These are phyloP conservation scores for Neurospora intermedia DNA, from an alignment of 495 filamentous ascomycete species.

Conservation along the genomic window DNA sequence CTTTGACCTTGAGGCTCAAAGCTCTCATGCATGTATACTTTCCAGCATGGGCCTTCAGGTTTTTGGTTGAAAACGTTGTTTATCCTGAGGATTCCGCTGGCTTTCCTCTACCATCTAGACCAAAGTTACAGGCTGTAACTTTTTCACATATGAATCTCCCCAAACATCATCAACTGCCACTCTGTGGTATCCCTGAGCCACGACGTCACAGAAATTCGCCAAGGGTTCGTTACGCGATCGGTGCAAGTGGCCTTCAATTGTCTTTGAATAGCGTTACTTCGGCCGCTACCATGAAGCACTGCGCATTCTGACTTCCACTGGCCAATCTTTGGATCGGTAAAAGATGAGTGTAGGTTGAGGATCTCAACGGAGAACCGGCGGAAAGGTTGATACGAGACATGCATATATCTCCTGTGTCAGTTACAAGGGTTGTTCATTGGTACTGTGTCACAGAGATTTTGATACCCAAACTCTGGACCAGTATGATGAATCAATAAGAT, in stretches of 20 bases:
- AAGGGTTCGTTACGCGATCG: background rate
- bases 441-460: background rate
- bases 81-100: background rate
- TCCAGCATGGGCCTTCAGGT: background rate
- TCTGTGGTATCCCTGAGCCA: background rate
- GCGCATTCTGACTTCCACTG: background rate
- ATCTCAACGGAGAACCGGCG: background rate
- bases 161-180: background rate
- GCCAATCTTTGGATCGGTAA: background rate
- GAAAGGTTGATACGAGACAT: background rate
- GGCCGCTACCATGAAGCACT: background rate
- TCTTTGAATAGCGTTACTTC: background rate
- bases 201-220: background rate
- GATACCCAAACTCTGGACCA: background rate
- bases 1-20: background rate
- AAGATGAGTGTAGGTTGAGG: background rate
- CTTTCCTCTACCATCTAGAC: background rate
- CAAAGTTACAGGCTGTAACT: background rate
- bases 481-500: background rate
- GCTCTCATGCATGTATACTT: background rate
- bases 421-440: background rate
- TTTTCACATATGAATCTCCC: background rate
- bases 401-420: background rate
- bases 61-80: background rate
- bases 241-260: background rate